Percentiles rank a stretch among this genome's conserved stretches.
Evolutionary conservation across 257 asterid genomes (phyloP).

Genomic region (Ligustrum vulgare): DNA sequence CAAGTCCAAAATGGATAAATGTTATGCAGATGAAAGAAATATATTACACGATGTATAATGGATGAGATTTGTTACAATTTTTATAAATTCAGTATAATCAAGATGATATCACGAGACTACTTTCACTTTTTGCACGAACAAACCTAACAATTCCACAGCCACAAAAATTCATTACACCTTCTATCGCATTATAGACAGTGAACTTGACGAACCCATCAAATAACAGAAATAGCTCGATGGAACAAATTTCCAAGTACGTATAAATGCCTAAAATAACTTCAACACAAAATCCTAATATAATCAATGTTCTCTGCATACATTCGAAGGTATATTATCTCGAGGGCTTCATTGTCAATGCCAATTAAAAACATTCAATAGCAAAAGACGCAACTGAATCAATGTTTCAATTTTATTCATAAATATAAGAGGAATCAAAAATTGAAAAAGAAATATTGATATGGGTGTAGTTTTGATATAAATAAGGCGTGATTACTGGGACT

Average conservation of each 20-base stretch:
- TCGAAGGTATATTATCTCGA: background rate
- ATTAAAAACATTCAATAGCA: background rate
- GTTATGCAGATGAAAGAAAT: too few relatives aligned
- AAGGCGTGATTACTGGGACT: too few relatives aligned
- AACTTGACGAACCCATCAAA: background rate
- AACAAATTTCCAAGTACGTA: background rate
- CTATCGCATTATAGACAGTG: background rate
- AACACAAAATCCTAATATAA: background rate
- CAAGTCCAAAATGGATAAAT: too few relatives aligned
- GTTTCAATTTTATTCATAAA: constrained; percentile 3
- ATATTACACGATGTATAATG: too few relatives aligned
- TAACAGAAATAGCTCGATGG: background rate
- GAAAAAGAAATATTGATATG: too few relatives aligned
- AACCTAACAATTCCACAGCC: background rate
- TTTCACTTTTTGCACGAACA: too few relatives aligned
- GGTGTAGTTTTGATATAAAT: too few relatives aligned
- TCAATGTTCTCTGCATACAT: background rate
- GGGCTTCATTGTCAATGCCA: background rate
- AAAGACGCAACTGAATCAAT: background rate
- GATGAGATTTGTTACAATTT: too few relatives aligned
- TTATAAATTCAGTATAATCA: too few relatives aligned
- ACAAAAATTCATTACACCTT: too few relatives aligned
- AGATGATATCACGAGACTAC: too few relatives aligned
- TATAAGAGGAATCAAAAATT: too few relatives aligned
- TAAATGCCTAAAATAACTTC: background rate